Conservation (phyloP, 331 rosid genomes). For the Telfairia occidentalis region DNA sequence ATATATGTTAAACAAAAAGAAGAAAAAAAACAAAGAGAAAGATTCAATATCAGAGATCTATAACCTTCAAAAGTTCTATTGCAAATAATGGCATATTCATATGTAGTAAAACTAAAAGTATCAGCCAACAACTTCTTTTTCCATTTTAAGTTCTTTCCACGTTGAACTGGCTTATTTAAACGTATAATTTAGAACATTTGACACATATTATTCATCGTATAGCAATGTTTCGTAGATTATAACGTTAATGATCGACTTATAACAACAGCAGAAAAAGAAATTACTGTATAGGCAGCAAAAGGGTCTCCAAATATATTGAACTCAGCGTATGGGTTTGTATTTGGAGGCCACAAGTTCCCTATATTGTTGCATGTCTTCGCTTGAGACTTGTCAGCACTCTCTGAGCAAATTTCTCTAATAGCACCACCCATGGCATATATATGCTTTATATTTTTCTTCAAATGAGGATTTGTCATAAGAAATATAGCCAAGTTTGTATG, state of each 20-base stretch:
- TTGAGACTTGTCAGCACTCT: slow-evolving; percentile 54
- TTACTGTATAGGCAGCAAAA: slow-evolving; percentile 87
- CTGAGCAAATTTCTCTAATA: slow-evolving; percentile 63
- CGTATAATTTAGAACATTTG: background rate
- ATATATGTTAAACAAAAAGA: background rate
- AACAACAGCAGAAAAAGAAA: background rate
- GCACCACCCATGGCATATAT: slow-evolving; percentile 88
- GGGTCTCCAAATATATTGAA: slow-evolving; percentile 81
- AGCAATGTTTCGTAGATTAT: background rate
- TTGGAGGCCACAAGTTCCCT: slow-evolving; percentile 63
- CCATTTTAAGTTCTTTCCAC: background rate
- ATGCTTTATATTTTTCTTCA: slow-evolving; percentile 67
- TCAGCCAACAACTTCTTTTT: background rate
- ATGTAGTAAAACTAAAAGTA: background rate
- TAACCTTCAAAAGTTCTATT: background rate
- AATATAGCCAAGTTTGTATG: slow-evolving; percentile 76
- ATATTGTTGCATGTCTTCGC: slow-evolving; percentile 54
- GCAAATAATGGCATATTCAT: background rate
- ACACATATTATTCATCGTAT: background rate
- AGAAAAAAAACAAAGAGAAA: background rate
- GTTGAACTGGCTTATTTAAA: background rate
- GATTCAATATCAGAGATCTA: background rate
- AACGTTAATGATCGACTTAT: background rate
- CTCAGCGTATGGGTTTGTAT: slow-evolving; percentile 67
- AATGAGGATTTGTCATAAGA: slow-evolving; percentile 67